Evolutionary conservation across 2,329 filamentous ascomycete genomes (phyloP).

Genomic region (Endoconidiophora laricicola): DNA sequence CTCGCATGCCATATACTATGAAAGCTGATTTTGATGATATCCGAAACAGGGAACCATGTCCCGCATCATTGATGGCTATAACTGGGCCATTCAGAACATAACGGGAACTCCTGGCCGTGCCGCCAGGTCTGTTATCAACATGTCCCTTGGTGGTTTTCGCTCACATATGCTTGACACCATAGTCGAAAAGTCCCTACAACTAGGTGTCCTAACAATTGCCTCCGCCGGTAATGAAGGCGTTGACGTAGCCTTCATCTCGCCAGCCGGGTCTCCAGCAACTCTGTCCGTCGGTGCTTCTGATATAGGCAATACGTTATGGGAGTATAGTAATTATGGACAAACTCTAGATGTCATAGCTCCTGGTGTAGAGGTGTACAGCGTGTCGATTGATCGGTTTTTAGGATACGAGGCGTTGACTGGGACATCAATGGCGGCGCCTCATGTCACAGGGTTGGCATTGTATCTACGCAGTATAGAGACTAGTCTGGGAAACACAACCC

Average conservation of each 20-base stretch:
- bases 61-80: constrained; percentile 19
- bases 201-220: constrained; percentile 24
- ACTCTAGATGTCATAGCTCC: constrained; percentile 29
- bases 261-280: constrained; percentile 15
- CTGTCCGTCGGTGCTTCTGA: constrained; percentile 17
- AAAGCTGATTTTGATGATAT: neutral
- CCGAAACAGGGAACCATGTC: constrained; percentile 15
- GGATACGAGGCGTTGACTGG: neutral
- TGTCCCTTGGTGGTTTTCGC: constrained; percentile 23
- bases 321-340: constrained; percentile 30
- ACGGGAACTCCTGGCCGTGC: constrained; percentile 15
- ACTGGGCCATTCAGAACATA: constrained; percentile 23
- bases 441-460: constrained; percentile 9
- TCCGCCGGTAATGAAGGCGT: constrained; percentile 16
- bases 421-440: constrained; percentile 11
- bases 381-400: neutral
- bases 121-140: constrained; percentile 25
- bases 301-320: constrained; percentile 19
- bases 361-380: constrained; percentile 20
- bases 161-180: constrained; percentile 12
- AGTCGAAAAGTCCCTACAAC: constrained; percentile 14
- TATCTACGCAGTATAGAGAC: constrained; percentile 5
- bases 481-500: neutral
- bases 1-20: neutral
- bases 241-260: constrained; percentile 13